phyloP scores from a whole-genome alignment of 352 stramenopile species.

The Phytophthora brassicae region DNA sequence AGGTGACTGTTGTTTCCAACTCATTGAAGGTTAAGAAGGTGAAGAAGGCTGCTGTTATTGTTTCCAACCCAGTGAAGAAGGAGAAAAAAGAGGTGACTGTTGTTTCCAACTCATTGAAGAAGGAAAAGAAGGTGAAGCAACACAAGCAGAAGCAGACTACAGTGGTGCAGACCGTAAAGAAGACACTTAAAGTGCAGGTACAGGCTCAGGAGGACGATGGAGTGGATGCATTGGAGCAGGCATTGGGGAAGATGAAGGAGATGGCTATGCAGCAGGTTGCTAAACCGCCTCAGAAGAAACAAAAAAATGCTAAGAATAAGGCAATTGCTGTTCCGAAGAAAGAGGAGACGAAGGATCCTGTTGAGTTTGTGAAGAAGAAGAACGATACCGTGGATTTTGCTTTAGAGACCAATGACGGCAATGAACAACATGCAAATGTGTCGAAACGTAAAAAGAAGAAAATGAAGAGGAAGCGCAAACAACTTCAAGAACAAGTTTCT shows the following conservation, averaged over 20 bases:
- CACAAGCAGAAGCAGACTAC: conserved; percentile 1
- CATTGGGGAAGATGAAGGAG: conserved; percentile 39
- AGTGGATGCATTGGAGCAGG: conserved; percentile 39
- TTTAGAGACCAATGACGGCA: not conserved
- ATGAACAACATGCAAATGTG: not conserved
- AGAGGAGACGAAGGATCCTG: not conserved
- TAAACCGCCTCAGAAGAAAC: conserved; percentile 16
- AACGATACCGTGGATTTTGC: not conserved
- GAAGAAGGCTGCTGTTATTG: not conserved
- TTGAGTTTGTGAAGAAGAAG: not conserved
- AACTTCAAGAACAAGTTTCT: not conserved
- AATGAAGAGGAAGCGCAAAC: conserved; percentile 2
- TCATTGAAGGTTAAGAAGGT: not conserved
- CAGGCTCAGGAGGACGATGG: conserved; percentile 16
- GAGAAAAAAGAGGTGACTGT: not conserved
- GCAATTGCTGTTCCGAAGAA: conserved; percentile 3
- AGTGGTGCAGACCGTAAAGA: conserved; percentile 10
- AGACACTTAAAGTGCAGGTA: conserved; percentile 4
- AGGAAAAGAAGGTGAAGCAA: conserved; percentile 9
- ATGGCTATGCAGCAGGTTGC: conserved; percentile 14
- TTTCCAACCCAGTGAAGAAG: not conserved
- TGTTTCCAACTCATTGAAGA: not conserved
- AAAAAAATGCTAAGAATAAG: conserved; percentile 8
- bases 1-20: not conserved
- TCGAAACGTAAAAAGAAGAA: conserved; percentile 8